Conservation (phyloP, 768 basidiomycete genomes). For the Crassisporium funariophilum region DNA sequence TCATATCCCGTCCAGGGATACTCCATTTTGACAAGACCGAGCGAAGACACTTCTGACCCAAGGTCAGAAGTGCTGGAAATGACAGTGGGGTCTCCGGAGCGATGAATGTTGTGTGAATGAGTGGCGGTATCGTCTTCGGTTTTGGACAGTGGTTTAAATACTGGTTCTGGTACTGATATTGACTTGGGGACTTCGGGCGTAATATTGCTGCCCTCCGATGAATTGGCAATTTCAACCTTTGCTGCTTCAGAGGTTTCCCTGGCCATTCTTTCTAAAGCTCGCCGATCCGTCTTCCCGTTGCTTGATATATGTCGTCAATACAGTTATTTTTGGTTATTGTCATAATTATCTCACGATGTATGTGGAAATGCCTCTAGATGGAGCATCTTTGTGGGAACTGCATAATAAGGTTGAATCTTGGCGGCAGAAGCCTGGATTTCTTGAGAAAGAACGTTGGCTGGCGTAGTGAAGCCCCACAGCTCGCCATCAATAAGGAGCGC, state of each 20-base stretch:
- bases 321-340: too few relatives aligned
- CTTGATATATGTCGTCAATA: constrained; percentile 25
- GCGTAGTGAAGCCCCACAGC: constrained; percentile 59
- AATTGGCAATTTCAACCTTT: constrained; percentile 6
- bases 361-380: constrained; percentile 50
- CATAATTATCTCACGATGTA: constrained; percentile 49
- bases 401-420: constrained; percentile 62
- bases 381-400: constrained; percentile 50
- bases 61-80: constrained; percentile 22
- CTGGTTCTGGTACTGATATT: constrained; percentile 14
- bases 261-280: constrained; percentile 42
- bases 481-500: constrained; percentile 53
- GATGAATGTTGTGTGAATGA: constrained; percentile 6
- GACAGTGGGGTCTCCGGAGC: constrained; percentile 2
- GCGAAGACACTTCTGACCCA: constrained; percentile 26
- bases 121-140: constrained; percentile 11
- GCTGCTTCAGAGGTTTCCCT: constrained; percentile 19
- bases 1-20: constrained; percentile 55
- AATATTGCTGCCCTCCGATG: constrained; percentile 12
- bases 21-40: constrained; percentile 34
- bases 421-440: constrained; percentile 46
- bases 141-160: constrained; percentile 12
- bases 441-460: constrained; percentile 34
- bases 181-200: constrained; percentile 6
- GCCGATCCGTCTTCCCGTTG: constrained; percentile 55